Base-by-base conservation (phyloP, 768 basidiomycete genomes). In the Rhizopogon roseolus region DNA sequence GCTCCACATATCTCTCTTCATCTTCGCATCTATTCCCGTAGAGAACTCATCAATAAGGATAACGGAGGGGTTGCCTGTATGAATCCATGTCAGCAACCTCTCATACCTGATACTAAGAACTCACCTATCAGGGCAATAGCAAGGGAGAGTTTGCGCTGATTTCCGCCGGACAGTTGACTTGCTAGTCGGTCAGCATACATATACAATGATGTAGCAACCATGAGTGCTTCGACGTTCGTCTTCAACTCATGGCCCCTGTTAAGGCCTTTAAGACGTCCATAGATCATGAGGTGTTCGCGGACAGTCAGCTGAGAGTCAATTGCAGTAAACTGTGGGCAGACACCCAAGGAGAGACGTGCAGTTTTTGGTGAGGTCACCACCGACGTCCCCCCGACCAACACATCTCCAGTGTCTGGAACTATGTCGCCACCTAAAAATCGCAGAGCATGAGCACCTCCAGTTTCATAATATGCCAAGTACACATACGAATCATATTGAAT, bases 321-420 rank as follows among this genome's bases (percentile, higher is more conserved):
- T 1, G 90, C 88, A 1, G 88, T 90, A 67, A 90, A 89, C 58
- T 91, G 90, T 0, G 89, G 89, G 64, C 89, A 93, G 48, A 93
- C 86, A 3, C 90, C 90, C 6, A 93, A 78, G 19, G 82, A 77
- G 6, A 85, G 76, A 25, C 88, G 79, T 37, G 90, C 86, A 5
- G 67, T 74, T 19, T 80, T 79, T 0, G 89, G 81, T 52, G 82
- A 75, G n/a, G 75, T 73, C 28, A 88, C 71, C 37, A 88, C 82
- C 3, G 88, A 90, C 32, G 76, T 72, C 3, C 80, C 84, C 52
- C 81, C 78, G 62, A 93, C 86, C 48, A 80, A 62, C 14, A 89
- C 79, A 57, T 92, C 86, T 1, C 90, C 90, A 1, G 68, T 57
- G 57, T 88, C 82, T 0, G 88, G 88, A 27, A 80, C 65, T 29